Evolutionary conservation across 2,329 filamentous ascomycete genomes (phyloP).

Genomic region (Calonectria honghensis): DNA sequence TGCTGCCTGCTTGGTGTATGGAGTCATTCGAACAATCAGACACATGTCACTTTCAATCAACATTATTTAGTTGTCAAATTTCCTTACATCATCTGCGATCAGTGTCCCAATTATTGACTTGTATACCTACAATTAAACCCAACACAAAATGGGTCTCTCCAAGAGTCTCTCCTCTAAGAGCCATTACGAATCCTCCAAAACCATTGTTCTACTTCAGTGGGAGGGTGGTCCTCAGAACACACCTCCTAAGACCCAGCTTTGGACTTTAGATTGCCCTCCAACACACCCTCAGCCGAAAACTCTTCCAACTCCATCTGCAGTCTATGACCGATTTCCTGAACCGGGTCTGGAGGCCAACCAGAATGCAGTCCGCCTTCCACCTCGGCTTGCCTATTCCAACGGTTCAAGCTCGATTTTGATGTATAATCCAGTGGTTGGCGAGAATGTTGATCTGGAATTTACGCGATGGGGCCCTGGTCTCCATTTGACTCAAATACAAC

Average conservation of each 20-base stretch:
- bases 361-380: not conserved
- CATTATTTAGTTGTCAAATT: not conserved
- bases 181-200: not conserved
- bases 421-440: not conserved
- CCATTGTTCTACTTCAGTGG: slow-evolving; percentile 34
- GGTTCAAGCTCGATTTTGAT: slow-evolving; percentile 1
- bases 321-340: slow-evolving; percentile 8
- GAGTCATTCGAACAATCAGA: not conserved
- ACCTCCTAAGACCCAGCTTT: slow-evolving; percentile 11
- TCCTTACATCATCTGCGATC: too few relatives aligned
- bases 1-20: not conserved
- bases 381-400: slow-evolving; percentile 5
- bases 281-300: not conserved
- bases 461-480: slow-evolving; percentile 28
- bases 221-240: not conserved
- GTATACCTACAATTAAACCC: not conserved
- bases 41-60: not conserved
- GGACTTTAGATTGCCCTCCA: slow-evolving; percentile 16
- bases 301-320: not conserved
- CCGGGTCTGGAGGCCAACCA: too few relatives aligned
- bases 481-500: slow-evolving; percentile 10
- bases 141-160: not conserved
- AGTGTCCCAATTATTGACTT: not conserved
- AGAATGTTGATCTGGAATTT: slow-evolving; percentile 7
- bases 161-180: slow-evolving; percentile 3